Evolutionary conservation across 2,329 filamentous ascomycete genomes (phyloP).

Genomic region (Eutypa lata): DNA sequence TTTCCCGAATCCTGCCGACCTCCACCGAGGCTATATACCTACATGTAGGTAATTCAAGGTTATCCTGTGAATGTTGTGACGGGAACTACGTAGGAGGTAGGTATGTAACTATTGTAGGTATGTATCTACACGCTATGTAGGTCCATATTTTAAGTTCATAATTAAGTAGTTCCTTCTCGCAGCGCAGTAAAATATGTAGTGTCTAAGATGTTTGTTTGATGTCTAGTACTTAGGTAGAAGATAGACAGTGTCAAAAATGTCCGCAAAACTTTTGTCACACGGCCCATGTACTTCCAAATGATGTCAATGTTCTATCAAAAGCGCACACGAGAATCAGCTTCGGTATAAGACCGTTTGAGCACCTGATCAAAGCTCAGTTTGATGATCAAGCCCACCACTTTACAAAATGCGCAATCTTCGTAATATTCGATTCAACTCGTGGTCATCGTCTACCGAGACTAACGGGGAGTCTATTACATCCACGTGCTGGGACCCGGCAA

Average conservation of each 20-base stretch:
- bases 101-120: neutral
- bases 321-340: too few species aligned
- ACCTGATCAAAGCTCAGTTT: neutral
- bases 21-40: neutral
- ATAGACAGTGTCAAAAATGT: neutral
- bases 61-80: too few species aligned
- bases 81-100: too few species aligned
- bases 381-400: neutral
- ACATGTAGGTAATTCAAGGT: too few species aligned
- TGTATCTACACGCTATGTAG: neutral
- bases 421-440: slow-evolving; percentile 68
- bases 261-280: neutral
- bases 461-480: slow-evolving; percentile 61
- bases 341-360: too few species aligned
- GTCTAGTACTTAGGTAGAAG: neutral
- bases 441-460: slow-evolving; percentile 52
- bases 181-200: slow-evolving; percentile 11
- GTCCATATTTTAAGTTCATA: neutral
- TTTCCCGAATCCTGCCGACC: neutral
- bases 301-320: too few species aligned
- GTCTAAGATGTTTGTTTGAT: too few species aligned
- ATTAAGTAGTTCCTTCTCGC: too few species aligned
- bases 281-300: neutral
- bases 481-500: slow-evolving; percentile 79
- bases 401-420: slow-evolving; percentile 80